Evolutionary conservation across 495 filamentous ascomycete genomes (phyloP), one percentile per base, ranked within the genome.

Genomic region (Cercophora scortea): DNA sequence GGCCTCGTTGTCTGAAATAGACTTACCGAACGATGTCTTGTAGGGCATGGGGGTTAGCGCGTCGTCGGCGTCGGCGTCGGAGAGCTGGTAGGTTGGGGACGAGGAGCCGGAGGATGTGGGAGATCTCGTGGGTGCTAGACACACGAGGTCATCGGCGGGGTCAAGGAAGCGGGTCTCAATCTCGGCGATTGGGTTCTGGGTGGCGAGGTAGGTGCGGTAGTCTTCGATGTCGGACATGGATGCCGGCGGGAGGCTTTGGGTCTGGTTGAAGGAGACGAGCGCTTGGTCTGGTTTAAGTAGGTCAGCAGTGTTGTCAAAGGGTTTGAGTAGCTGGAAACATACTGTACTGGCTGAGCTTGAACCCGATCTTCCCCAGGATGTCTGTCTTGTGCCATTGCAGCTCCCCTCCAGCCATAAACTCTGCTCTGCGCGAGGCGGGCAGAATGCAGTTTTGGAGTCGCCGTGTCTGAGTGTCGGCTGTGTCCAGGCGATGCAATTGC

Each of bases 291-390:
- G 25, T 25, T 5, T 2, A 25, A 25, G 25, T n/a, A 25, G 2
- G 25, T 25, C 25, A 25, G 25, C 5, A 5, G 25, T 5, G 25
- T 25, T 2, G 25, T 25, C 2, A 25, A 25, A 25, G 25, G 5
- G 5, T 25, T 2, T 5, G 25, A 2, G 25, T 2, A 5, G 2
- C 5, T 25, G 2, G 25, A 5, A 12, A 65, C 88, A 68, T 70
- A 93, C 89, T 92, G 61, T 96, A 96, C 61, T 93, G 87, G 33
- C 82, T 80, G 5, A 89, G 70, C 58, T 95, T 96, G 41, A 81
- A 78, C 17, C 79, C 84, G 52, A 93, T 79, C 52, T 80, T 74
- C 4, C 80, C 80, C 54, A 95, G 71, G 8, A 92, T 66, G 41
- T 90, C 82, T 19, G 81, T 79, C 53, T 85, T 82, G 35, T 81